Evolutionary conservation across 2,329 filamentous ascomycete genomes (phyloP).

Genomic region (Thermothelomyces thermophilus): DNA sequence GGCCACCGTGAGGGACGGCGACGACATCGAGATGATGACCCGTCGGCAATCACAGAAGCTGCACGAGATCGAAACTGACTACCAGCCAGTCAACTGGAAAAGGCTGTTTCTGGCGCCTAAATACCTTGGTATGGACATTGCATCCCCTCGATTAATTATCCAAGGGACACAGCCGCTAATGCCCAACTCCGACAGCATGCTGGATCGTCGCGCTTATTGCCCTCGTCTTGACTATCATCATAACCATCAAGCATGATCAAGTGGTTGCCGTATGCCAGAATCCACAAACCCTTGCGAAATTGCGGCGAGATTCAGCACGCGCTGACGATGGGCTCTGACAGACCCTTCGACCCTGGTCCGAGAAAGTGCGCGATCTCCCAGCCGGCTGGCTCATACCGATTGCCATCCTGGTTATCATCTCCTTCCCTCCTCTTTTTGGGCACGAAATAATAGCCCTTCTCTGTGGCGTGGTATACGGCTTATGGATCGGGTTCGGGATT

Average conservation of each 20-base stretch:
- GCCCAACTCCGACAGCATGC: constrained; percentile 22
- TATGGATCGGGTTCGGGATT: constrained; percentile 37
- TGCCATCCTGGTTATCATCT: constrained; percentile 34
- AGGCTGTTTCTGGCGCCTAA: constrained; percentile 31
- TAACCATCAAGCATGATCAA: constrained; percentile 34
- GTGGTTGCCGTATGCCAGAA: constrained; percentile 29
- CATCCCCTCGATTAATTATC: neutral
- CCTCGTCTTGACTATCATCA: constrained; percentile 28
- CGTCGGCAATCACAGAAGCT: neutral
- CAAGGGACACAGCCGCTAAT: constrained; percentile 11
- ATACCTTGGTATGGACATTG: constrained; percentile 29
- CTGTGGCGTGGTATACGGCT: constrained; percentile 36
- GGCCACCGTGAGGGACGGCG: neutral
- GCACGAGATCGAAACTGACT: constrained; percentile 27
- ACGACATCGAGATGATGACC: constrained; percentile 4
- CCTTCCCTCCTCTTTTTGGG: constrained; percentile 37
- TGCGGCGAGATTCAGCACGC: neutral
- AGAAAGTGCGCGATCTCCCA: constrained; percentile 33
- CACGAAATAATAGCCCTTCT: constrained; percentile 37
- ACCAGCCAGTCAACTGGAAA: constrained; percentile 32
- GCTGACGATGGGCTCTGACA: constrained; percentile 12
- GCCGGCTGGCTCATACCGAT: constrained; percentile 37
- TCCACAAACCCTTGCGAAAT: too few relatives aligned
- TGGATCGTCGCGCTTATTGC: constrained; percentile 29
- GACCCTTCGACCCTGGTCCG: constrained; percentile 32